Evolutionary conservation across 441 rosid genomes (phyloP).

Genomic region (Syzygium syzygioides): DNA sequence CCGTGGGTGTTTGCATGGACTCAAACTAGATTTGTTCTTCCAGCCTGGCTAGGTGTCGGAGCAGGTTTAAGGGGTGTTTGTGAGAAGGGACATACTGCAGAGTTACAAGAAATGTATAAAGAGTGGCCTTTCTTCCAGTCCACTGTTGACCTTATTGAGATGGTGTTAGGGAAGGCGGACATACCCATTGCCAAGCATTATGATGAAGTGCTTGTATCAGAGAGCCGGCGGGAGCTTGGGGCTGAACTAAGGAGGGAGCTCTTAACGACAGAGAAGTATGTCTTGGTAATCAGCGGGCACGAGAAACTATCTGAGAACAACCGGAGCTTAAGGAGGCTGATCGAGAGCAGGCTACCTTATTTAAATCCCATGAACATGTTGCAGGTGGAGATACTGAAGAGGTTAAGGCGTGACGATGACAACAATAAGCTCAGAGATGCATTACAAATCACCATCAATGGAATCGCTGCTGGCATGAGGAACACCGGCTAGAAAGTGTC

Average conservation of each 20-base stretch:
- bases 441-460: conserved; percentile 81
- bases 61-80: conserved; percentile 81
- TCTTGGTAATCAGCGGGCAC: conserved; percentile 71
- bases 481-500: conserved; percentile 50
- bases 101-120: conserved; percentile 73
- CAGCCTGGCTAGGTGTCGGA: conserved; percentile 98
- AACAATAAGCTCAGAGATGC: conserved; percentile 84
- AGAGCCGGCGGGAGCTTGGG: conserved; percentile 63
- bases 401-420: conserved; percentile 72
- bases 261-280: conserved; percentile 57
- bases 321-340: conserved; percentile 71
- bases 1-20: conserved; percentile 98
- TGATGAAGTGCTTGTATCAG: conserved; percentile 76
- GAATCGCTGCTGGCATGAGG: conserved; percentile 96
- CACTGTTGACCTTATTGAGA: conserved; percentile 88
- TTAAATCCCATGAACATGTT: conserved; percentile 83
- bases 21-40: conserved; percentile 91
- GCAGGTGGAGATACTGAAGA: conserved; percentile 83
- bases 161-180: conserved; percentile 90
- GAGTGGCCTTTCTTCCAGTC: conserved; percentile 98
- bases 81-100: conserved; percentile 71
- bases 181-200: conserved; percentile 86
- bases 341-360: conserved; percentile 85
- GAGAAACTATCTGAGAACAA: conserved; percentile 73
- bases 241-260: conserved; percentile 64